A percentile compares a stretch with the other conserved stretches of the same genome.
phyloP scores from a whole-genome alignment of 108 stramenopile genomes.

The Cyclotella distinguenda region DNA sequence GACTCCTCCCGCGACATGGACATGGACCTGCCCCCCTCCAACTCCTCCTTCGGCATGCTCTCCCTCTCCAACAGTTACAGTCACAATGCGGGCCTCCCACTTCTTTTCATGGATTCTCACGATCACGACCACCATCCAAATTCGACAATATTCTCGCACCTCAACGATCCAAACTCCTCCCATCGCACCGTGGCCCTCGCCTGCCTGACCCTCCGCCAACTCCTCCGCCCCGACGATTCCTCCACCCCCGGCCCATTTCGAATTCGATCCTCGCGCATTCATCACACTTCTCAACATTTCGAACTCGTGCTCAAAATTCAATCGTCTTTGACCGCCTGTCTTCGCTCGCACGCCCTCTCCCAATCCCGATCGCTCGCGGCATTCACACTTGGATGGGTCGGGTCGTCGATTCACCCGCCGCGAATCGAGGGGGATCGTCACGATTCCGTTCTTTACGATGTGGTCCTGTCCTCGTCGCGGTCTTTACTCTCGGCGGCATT shows the following conservation, averaged over 20 bases:
- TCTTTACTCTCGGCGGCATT: constrained; percentile 56
- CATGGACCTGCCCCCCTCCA: neutral
- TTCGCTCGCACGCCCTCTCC: constrained; percentile 10
- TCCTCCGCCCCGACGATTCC: constrained; percentile 6
- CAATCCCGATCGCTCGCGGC: constrained; percentile 53
- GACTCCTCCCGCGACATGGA: neutral
- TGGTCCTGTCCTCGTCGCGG: constrained; percentile 48
- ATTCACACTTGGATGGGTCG: constrained; percentile 50
- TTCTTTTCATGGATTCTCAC: no score
- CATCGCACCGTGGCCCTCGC: constrained; percentile 32
- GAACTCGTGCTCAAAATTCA: constrained; percentile 19
- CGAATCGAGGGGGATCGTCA: constrained; percentile 35
- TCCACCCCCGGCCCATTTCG: constrained; percentile 1
- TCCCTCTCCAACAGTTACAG: constrained; percentile 8
- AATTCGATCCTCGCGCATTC: constrained; percentile 25
- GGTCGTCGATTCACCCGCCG: constrained; percentile 44
- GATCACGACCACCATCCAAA: no score
- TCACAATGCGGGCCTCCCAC: neutral
- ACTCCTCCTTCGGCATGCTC: constrained; percentile 37
- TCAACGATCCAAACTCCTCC: constrained; percentile 27
- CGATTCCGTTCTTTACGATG: constrained; percentile 5
- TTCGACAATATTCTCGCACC: constrained; percentile 18
- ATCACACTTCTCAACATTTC: constrained; percentile 17
- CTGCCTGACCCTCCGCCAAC: constrained; percentile 28
- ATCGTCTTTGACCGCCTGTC: constrained; percentile 23